These are phyloP conservation scores for Blastobotrys raffinosifermentans DNA, from an alignment of 1,139 yeast species.

Conservation along the genomic window DNA sequence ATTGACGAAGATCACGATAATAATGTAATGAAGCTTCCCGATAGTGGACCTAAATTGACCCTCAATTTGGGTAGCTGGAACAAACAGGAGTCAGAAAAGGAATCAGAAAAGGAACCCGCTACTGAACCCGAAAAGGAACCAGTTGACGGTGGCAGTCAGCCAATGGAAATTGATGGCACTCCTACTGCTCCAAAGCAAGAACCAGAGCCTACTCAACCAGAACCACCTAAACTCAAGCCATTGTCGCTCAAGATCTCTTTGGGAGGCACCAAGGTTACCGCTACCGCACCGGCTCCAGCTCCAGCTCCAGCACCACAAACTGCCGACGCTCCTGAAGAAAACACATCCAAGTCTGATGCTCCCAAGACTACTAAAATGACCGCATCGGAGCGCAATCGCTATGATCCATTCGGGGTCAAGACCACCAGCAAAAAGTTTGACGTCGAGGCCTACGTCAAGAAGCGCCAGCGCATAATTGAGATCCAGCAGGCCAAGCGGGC, in stretches of 20 bases:
- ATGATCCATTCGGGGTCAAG: conserved; percentile 14
- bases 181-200: too few relatives aligned
- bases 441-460: conserved; percentile 13
- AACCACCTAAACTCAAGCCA: conserved; percentile 8
- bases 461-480: conserved; percentile 11
- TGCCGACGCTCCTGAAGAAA: background rate
- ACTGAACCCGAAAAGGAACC: too few relatives aligned
- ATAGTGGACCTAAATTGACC: too few relatives aligned
- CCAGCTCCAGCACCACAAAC: conserved; percentile 1
- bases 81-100: too few relatives aligned
- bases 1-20: background rate
- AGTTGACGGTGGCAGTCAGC: too few relatives aligned
- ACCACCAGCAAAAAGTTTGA: conserved; percentile 13
- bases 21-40: conserved; percentile 2
- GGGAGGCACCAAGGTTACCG: conserved; percentile 4
- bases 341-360: background rate
- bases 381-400: conserved; percentile 5
- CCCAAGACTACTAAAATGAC: conserved; percentile 6
- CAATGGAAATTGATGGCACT: too few relatives aligned
- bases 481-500: conserved; percentile 1
- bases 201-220: conserved; percentile 3
- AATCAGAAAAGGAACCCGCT: too few relatives aligned
- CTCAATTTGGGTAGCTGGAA: too few relatives aligned
- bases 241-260: conserved; percentile 13
- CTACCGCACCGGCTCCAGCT: conserved; percentile 1